Base-by-base conservation (phyloP, 2,329 filamentous ascomycete species). In the Colletotrichum gigasporum region DNA sequence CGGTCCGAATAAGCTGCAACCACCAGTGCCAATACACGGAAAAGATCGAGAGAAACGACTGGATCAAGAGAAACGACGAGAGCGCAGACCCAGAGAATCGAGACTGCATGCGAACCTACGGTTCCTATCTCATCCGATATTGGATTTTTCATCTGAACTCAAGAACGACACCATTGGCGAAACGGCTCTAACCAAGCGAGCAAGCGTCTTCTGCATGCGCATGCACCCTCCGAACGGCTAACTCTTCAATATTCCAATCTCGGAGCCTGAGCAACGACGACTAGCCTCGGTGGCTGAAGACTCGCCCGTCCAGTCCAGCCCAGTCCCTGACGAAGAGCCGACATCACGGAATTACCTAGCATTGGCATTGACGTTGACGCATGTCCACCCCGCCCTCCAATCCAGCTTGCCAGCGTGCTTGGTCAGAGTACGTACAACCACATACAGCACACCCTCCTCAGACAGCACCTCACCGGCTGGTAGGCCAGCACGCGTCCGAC, bases 341-440 rank as follows among this genome's bases (percentile, higher is more conserved):
- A 47, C 60, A 22, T 51, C 39, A 59, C 60, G 28, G 44, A 42
- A 41, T 54, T 61, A n/a, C n/a, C n/a, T n/a, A 11, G 34, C 34
- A 53, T 39, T 53, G 42, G 58, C 58, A 56, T 63, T 63, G 58
- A 56, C 58, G 14, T 62, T 56, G 42, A 35, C 60, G 60, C 55
- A 57, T 35, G 59, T 22, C 26, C 54, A 30, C 24, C 24, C 45
- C 44, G 42, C 26, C 54, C 39, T 20, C 53, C 53, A 58, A 30
- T 50, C 45, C 24, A 45, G 37, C 37, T 42, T 32, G 26, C 24
- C 37, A 44, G 37, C 26, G 22, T 44, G 24, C 26, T 34, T 44
- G 24, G 11, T 34, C 51, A 26, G 35, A 37, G 47, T 51, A 51
- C 30, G 47, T 51, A 51, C 30, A 37, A 12, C 47, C 35, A 51